Base-by-base conservation (phyloP, 2,329 filamentous ascomycete species). In the Ceratocystis variospora region DNA sequence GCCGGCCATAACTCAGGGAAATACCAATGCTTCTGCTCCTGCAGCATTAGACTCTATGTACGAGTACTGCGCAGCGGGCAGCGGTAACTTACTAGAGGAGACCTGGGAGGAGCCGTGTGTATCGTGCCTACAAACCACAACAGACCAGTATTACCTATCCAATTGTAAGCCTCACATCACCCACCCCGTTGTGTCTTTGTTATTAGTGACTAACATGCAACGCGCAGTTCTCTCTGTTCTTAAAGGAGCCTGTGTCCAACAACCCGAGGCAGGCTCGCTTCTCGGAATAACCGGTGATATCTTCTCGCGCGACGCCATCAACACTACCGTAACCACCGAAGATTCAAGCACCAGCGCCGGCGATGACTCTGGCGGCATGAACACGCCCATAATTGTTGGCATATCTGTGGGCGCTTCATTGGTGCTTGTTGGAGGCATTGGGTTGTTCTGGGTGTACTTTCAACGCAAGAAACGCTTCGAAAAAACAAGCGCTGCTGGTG, bases 381-480 rank as follows among this genome's bases (percentile, higher is more conserved):
- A 78, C 0, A 76, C 77, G 0, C 78, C 79, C 1, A 78, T 79
- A n/a, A 80, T 83, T 17, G 79, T 79, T 0, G 82, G 81, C 19
- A 83, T 85, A 59, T 76, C 75, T 0, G 72, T 83, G 0, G 81
- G 79, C 12, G 77, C 75, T 5, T 74, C 74, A 0, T 72, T 80
- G 0, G 70, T 78, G 1, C 71, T 83, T 2, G 44, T 80, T 5
- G 75, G 78, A 0, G 76, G 75, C 1, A 69, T 73, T 0, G 76
- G 72, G 1, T 74, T 84, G 0, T 78, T 83, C 63, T 70, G 76
- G 63, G 68, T 82, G 1, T 79, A 84, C 72, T 80, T 78, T 70
- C 76, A 78, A 6, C 77, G 81, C 69, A 75, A 75, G 53, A 71
- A 71, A 22, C 61, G 62, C 44, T 73, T 73, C 46, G 4, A 22